A percentile compares a stretch with the other conserved stretches of the same genome.
Conservation (phyloP, 176 grass and related monocot species). For the Eremochloa ophiuroides region DNA sequence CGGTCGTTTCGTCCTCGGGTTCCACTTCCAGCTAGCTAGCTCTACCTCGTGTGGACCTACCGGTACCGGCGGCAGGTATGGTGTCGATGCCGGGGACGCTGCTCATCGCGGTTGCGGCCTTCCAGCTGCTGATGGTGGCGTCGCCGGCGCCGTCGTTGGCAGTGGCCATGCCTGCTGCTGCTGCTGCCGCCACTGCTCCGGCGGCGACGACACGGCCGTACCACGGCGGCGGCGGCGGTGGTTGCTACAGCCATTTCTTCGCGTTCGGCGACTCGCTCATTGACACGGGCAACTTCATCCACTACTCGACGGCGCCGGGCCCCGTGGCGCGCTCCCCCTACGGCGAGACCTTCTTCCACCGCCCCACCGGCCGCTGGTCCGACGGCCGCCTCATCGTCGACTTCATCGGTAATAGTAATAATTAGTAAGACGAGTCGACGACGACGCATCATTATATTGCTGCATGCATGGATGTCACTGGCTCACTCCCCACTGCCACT, state of each 20-base stretch:
- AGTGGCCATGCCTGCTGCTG: background rate
- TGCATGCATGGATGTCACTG: too few species aligned
- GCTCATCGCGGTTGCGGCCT: background rate
- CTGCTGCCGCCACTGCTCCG: background rate
- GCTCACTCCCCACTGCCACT: too few species aligned
- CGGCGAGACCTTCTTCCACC: constrained; percentile 78
- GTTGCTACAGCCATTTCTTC: constrained; percentile 56
- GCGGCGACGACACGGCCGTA: background rate
- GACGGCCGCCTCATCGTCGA: constrained; percentile 71
- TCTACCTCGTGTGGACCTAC: too few species aligned
- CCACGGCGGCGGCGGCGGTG: background rate
- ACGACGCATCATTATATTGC: too few species aligned
- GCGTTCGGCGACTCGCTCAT: constrained; percentile 67
- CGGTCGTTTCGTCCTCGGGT: too few species aligned
- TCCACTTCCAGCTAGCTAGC: too few species aligned
- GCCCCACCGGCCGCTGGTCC: constrained; percentile 68
- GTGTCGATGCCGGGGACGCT: background rate
- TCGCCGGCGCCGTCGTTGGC: background rate
- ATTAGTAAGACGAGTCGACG: too few species aligned
- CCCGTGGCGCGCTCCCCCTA: constrained; percentile 39
- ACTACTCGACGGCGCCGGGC: constrained; percentile 34
- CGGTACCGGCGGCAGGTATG: background rate
- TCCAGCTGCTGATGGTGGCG: background rate
- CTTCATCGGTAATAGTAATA: constrained; percentile 80
- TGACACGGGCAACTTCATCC: constrained; percentile 76